Conservation (phyloP, 371 early-diverging fungal genomes). For the Mucor saturninus region DNA sequence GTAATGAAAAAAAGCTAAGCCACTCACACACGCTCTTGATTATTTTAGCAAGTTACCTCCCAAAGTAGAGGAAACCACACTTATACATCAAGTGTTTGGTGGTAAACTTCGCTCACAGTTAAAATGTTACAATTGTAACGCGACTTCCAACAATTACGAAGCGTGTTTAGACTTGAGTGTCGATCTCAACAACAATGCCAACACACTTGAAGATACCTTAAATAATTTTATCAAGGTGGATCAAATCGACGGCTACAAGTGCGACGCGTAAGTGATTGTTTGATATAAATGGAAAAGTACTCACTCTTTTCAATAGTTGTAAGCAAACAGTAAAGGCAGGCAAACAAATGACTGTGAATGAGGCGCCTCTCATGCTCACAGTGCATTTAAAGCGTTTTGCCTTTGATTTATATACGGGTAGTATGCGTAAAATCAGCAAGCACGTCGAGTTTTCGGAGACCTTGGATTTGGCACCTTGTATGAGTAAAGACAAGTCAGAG, state of each 20-base stretch:
- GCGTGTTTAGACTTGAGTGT: constrained; percentile 80
- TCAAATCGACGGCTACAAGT: constrained; percentile 40
- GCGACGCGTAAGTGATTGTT: constrained; percentile 34
- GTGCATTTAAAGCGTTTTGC: constrained; percentile 69
- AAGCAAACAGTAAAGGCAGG: constrained; percentile 69
- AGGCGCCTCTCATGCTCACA: constrained; percentile 58
- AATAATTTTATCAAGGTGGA: constrained; percentile 64
- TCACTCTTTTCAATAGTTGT: constrained; percentile 50
- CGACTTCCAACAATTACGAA: constrained; percentile 78
- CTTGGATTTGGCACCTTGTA: constrained; percentile 60
- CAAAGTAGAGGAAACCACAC: constrained; percentile 74
- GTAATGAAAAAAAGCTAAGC: constrained; percentile 6
- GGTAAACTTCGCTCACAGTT: constrained; percentile 82
- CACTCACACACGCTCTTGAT: background rate
- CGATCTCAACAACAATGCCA: constrained; percentile 69
- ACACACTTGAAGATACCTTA: constrained; percentile 69
- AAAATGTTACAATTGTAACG: constrained; percentile 74
- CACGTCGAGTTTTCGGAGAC: constrained; percentile 51
- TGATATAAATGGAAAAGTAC: background rate
- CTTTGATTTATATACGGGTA: constrained; percentile 51
- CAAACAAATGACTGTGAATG: constrained; percentile 78
- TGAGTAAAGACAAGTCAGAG: constrained; percentile 37
- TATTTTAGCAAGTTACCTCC: constrained; percentile 62
- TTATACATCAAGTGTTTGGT: constrained; percentile 82
- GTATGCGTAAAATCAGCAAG: constrained; percentile 67